Percentiles rank a stretch among this genome's conserved stretches.
Conservation (phyloP, 2,329 filamentous ascomycete species). For the Nothopassalora personata region DNA sequence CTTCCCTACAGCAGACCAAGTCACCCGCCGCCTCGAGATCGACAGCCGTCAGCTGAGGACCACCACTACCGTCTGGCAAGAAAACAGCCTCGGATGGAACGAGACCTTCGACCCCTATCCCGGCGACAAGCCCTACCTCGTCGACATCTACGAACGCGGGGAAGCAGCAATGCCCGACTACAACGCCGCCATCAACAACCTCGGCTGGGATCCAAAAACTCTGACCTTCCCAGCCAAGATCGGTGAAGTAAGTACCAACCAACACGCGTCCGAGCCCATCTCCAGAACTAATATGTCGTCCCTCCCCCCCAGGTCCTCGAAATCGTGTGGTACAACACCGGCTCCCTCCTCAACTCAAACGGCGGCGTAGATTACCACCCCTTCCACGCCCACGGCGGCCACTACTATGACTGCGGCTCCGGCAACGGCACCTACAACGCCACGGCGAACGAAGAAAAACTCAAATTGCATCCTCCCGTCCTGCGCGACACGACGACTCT, state of each 20-base stretch:
- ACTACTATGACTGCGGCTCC: constrained; percentile 51
- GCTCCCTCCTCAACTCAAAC: constrained; percentile 26
- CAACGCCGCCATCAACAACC: constrained; percentile 44
- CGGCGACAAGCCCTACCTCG: constrained; percentile 44
- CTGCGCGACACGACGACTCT: constrained; percentile 50
- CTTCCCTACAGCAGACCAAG: constrained; percentile 31
- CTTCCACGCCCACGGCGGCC: constrained; percentile 52
- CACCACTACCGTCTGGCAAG: constrained; percentile 18
- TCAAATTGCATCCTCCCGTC: constrained; percentile 38
- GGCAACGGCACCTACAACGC: constrained; percentile 52
- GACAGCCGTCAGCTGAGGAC: constrained; percentile 23
- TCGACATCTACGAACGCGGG: constrained; percentile 49
- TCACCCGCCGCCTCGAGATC: constrained; percentile 34
- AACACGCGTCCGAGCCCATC: constrained; percentile 26
- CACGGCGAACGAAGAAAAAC: constrained; percentile 42
- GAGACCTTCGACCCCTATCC: constrained; percentile 17
- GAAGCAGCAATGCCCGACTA: constrained; percentile 48
- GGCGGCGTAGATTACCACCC: constrained; percentile 45
- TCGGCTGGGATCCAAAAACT: constrained; percentile 51
- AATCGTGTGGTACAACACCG: constrained; percentile 35
- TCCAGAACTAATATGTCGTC: too few relatives aligned
- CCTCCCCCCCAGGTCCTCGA: constrained; percentile 37
- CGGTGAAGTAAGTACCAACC: constrained; percentile 47
- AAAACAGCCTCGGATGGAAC: constrained; percentile 23
- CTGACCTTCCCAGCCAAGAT: constrained; percentile 49